Evolutionary conservation across 805 yeast species (phyloP), one percentile per base, ranked within the genome.

Genomic region (Wickerhamia fluorescens): DNA sequence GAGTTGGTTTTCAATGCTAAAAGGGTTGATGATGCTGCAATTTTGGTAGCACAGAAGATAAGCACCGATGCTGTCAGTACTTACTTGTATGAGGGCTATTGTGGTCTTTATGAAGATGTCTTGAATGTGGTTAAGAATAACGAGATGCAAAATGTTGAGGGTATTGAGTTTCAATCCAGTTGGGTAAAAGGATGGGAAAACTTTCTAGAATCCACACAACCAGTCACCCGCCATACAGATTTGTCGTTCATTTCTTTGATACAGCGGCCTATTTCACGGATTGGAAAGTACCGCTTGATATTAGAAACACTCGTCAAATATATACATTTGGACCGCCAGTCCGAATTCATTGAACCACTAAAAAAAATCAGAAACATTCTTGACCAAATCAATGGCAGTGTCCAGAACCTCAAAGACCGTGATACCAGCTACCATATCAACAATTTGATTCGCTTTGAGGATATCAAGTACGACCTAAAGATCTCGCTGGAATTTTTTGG

Each of bases 261-360:
- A 16, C 76, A 73, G 40, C 65, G 62, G 47, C 81, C 83, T 3
- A 56, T 72, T 7, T 49, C 66, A 23, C 48, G 81, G 37, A 53
- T 70, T 6, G 48, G 66, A 3, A 71, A 72, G 38, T 74, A 75
- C 42, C 58, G 64, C 30, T 50, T 75, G 20, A 58, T 75, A n/a
- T 38, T 71, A n/a, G 70, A 68, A 17, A 52, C 68, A 1, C 37
- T 68, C 22, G 29, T 46, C 6, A 56, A 60, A 20, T 42, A 52
- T 24, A 45, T 58, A 11, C n/a, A 44, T 40, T 13, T 40, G 37
- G 27, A 38, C 36, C 7, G 27, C 29, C 2, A 36, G 38, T 21
- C 31, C n/a, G 31, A 30, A 5, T 38, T 49, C 10, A 25, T 30
- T 14, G 36, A 34, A 9, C 36, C 39, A 12, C 31, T 45, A 12